Percentiles rank a stretch among this genome's conserved stretches.
These are phyloP conservation scores for Amanita phalloides DNA, from an alignment of 768 basidiomycete species.

Conservation along the genomic window DNA sequence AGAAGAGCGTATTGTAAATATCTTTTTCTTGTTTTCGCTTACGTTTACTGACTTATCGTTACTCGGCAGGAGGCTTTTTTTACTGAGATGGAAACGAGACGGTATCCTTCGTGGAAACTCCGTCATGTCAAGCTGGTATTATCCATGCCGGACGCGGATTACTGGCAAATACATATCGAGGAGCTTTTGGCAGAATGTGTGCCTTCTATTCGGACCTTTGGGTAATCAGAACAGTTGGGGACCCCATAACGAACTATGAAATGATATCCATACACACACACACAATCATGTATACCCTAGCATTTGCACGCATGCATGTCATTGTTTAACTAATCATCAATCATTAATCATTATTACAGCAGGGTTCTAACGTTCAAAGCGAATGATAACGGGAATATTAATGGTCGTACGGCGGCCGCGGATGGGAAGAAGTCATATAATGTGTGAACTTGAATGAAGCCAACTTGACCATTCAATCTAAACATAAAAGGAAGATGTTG, in stretches of 20 bases:
- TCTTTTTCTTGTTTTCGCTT: neutral
- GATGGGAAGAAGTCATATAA: too few relatives aligned
- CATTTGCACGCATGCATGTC: too few relatives aligned
- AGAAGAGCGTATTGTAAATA: neutral
- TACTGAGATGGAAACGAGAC: conserved; percentile 1
- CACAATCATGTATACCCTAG: too few relatives aligned
- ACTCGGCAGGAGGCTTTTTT: conserved; percentile 21
- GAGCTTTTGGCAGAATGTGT: neutral
- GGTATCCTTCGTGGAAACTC: neutral
- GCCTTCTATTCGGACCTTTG: conserved; percentile 1
- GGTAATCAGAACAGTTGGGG: neutral
- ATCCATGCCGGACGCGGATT: conserved; percentile 1
- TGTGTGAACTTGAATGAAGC: too few relatives aligned
- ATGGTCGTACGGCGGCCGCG: too few relatives aligned
- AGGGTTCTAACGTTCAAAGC: too few relatives aligned
- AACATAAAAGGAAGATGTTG: too few relatives aligned
- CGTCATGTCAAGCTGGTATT: conserved; percentile 8
- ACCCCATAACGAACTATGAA: neutral
- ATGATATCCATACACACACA: neutral
- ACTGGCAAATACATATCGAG: conserved; percentile 2
- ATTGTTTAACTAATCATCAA: too few relatives aligned
- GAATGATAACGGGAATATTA: too few relatives aligned
- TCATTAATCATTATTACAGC: too few relatives aligned
- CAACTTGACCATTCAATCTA: too few relatives aligned
- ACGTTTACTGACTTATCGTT: neutral